Evolutionary conservation across 2,329 filamentous ascomycete species (phyloP).

Genomic region (Fusarium sp.): DNA sequence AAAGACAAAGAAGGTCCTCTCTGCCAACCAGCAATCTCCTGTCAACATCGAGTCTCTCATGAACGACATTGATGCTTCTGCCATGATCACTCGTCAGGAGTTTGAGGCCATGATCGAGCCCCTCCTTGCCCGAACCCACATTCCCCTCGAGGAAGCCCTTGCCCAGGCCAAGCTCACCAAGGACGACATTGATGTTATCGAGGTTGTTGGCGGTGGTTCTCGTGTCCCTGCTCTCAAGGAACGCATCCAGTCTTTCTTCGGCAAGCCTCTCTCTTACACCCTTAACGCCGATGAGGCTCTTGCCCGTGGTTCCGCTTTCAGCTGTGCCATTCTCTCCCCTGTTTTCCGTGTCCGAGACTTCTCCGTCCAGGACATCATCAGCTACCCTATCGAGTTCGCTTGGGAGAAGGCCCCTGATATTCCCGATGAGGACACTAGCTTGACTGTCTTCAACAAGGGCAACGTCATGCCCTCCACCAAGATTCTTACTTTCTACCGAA

Average conservation of each 20-base stretch:
- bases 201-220: slow-evolving; percentile 94
- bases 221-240: slow-evolving; percentile 95
- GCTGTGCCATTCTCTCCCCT: slow-evolving; percentile 95
- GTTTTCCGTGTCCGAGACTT: slow-evolving; percentile 99
- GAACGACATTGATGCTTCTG: slow-evolving; percentile 93
- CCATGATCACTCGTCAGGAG: slow-evolving; percentile 93
- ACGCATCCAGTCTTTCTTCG: slow-evolving; percentile 89
- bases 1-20: slow-evolving; percentile 98
- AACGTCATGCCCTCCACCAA: slow-evolving; percentile 98
- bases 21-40: slow-evolving; percentile 91
- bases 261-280: slow-evolving; percentile 93
- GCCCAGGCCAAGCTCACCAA: slow-evolving; percentile 91
- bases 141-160: slow-evolving; percentile 89
- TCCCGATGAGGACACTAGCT: slow-evolving; percentile 95
- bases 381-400: slow-evolving; percentile 97
- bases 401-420: slow-evolving; percentile 99
- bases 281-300: slow-evolving; percentile 98
- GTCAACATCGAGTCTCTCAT: slow-evolving; percentile 98
- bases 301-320: slow-evolving; percentile 95
- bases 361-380: slow-evolving; percentile 95
- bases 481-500: slow-evolving; percentile 99
- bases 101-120: slow-evolving; percentile 92
- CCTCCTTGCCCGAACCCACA: slow-evolving; percentile 77
- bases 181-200: slow-evolving; percentile 93
- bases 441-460: slow-evolving; percentile 97